These are phyloP conservation scores for Fusarium sp. DNA, from an alignment of 2,329 filamentous ascomycete genomes.

Conservation along the genomic window DNA sequence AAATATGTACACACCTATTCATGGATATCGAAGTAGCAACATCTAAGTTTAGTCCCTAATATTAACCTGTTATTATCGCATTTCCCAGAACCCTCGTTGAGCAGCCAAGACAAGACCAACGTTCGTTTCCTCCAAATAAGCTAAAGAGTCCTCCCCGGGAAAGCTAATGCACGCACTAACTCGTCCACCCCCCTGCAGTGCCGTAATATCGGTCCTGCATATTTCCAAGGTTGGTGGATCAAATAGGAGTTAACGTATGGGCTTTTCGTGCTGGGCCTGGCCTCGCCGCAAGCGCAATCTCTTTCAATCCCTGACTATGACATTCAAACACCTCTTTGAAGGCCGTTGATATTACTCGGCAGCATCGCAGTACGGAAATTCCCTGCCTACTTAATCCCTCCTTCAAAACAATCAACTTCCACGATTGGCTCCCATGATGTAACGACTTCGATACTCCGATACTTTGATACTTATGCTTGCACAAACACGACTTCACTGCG, in stretches of 20 bases:
- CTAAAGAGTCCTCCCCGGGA: slow-evolving; percentile 43
- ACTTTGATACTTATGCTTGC: slow-evolving; percentile 3
- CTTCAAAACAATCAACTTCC: slow-evolving; percentile 1
- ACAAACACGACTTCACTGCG: slow-evolving; percentile 7
- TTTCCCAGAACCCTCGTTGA: slow-evolving; percentile 9
- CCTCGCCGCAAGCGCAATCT: slow-evolving; percentile 18
- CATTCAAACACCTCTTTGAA: slow-evolving; percentile 13
- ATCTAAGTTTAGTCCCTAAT: slow-evolving; percentile 8
- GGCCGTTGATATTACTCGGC: slow-evolving; percentile 32
- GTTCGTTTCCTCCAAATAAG: slow-evolving; percentile 15
- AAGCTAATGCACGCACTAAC: slow-evolving; percentile 37
- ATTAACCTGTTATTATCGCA: slow-evolving; percentile 25
- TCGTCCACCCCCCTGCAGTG: slow-evolving; percentile 22
- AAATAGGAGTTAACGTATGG: slow-evolving; percentile 35
- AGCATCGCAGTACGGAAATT: slow-evolving; percentile 23
- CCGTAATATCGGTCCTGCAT: slow-evolving; percentile 40
- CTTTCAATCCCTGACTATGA: slow-evolving; percentile 19
- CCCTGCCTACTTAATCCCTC: slow-evolving; percentile 5
- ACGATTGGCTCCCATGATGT: too few relatives aligned
- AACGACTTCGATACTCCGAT: background rate
- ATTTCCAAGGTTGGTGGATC: slow-evolving; percentile 34
- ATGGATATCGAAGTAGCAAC: background rate
- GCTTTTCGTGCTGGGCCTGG: slow-evolving; percentile 16
- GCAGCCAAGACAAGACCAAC: background rate
- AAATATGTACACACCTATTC: background rate